Conservation (phyloP, 371 early-diverging fungal genomes). For the Mortierella sp. region DNA sequence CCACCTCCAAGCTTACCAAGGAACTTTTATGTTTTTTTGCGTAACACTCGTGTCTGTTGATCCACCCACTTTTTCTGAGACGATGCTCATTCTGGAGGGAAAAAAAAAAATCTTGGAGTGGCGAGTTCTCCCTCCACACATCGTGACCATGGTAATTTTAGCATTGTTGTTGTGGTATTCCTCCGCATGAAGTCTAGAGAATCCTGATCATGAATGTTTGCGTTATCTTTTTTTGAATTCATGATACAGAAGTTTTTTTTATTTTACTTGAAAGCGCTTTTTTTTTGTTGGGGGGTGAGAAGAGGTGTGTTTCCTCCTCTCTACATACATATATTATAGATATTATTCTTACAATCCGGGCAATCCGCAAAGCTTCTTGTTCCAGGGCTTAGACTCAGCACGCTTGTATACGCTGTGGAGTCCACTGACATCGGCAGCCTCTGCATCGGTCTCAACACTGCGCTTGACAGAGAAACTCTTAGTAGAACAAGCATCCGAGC, state of each 20-base stretch:
- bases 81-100: too few relatives aligned
- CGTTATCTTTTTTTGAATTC: neutral
- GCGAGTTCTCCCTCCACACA: too few relatives aligned
- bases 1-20: too few relatives aligned
- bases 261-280: conserved; percentile 3
- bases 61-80: too few relatives aligned
- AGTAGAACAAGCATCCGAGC: conserved; percentile 34
- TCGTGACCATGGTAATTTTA: too few relatives aligned
- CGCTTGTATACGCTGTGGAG: conserved; percentile 40
- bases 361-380: conserved; percentile 36
- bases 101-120: too few relatives aligned
- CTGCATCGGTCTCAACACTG: conserved; percentile 3
- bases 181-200: too few relatives aligned
- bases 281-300: neutral
- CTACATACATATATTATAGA: neutral
- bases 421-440: conserved; percentile 19
- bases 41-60: too few relatives aligned
- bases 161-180: too few relatives aligned
- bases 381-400: conserved; percentile 24
- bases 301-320: neutral
- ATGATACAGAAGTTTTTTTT: neutral
- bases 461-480: conserved; percentile 19
- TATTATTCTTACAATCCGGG: conserved; percentile 9
- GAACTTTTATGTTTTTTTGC: too few relatives aligned
- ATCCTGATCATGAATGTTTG: too few relatives aligned